Percentiles rank a stretch among this genome's conserved stretches.
These are phyloP conservation scores for Citrullus amarus DNA, from an alignment of 306 rosid genomes.

Conservation along the genomic window DNA sequence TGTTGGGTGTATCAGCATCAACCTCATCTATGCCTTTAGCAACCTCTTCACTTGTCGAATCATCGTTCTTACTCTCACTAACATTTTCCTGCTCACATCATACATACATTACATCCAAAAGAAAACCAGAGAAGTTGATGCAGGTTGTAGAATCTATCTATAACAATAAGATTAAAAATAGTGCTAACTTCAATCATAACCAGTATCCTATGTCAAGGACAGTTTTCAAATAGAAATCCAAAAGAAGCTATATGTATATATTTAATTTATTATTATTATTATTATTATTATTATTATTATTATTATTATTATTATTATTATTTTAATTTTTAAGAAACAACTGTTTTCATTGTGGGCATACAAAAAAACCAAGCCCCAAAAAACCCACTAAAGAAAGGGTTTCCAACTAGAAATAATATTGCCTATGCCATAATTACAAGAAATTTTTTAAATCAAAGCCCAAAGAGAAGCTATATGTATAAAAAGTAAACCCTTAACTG, in stretches of 20 bases:
- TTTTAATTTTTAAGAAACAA: too few species aligned
- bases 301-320: too few species aligned
- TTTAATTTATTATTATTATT: too few species aligned
- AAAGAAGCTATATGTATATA: neutral
- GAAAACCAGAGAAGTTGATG: neutral
- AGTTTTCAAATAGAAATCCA: neutral
- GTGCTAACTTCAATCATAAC: neutral
- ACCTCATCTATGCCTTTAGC: slow-evolving; percentile 18
- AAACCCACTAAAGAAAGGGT: too few species aligned
- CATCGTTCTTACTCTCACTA: slow-evolving; percentile 27
- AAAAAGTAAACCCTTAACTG: neutral
- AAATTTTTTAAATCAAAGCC: too few species aligned
- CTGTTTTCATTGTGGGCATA: too few species aligned
- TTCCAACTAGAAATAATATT: too few species aligned
- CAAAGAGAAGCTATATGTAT: neutral
- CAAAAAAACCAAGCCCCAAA: too few species aligned
- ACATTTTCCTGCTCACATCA: slow-evolving; percentile 37
- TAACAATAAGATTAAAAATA: neutral
- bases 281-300: too few species aligned
- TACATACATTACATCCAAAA: slow-evolving; percentile 8
- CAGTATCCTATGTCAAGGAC: neutral
- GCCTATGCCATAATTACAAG: too few species aligned
- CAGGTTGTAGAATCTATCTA: neutral
- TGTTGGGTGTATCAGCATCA: slow-evolving; percentile 13
- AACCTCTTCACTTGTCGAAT: slow-evolving; percentile 24